phyloP scores from a whole-genome alignment of 257 asterid genomes.

The Penstemon eatonii region DNA sequence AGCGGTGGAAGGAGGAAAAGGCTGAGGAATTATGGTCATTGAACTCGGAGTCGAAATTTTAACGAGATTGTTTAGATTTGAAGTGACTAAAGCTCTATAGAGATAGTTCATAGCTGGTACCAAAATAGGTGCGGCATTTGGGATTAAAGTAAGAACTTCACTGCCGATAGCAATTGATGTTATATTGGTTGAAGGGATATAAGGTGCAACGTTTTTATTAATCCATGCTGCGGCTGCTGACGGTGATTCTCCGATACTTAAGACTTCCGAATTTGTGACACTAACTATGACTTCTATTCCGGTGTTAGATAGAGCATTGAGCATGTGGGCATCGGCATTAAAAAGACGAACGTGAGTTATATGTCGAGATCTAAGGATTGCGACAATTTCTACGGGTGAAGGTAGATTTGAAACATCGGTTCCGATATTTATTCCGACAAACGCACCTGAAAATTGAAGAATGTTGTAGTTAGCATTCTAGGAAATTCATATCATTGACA shows the following conservation, averaged over 20 bases:
- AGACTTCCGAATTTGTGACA: slow-evolving; percentile 72
- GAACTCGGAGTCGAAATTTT: slow-evolving; percentile 82
- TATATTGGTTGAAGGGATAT: slow-evolving; percentile 64
- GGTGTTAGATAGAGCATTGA: slow-evolving; percentile 67
- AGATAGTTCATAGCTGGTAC: slow-evolving; percentile 76
- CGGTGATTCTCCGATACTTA: slow-evolving; percentile 67
- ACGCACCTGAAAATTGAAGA: slow-evolving; percentile 60
- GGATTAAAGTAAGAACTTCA: slow-evolving; percentile 70
- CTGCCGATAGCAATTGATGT: slow-evolving; percentile 89
- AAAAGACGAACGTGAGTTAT: slow-evolving; percentile 78
- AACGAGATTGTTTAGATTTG: slow-evolving; percentile 56
- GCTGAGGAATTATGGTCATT: slow-evolving; percentile 60
- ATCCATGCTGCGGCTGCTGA: slow-evolving; percentile 83
- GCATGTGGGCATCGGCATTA: slow-evolving; percentile 71
- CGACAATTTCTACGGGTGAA: slow-evolving; percentile 62
- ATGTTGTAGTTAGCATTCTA: not conserved
- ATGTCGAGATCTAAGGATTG: slow-evolving; percentile 62
- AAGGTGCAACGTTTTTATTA: slow-evolving; percentile 61
- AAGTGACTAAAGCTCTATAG: slow-evolving; percentile 71
- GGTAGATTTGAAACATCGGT: slow-evolving; percentile 67
- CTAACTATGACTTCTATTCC: slow-evolving; percentile 80
- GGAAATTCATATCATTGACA: too few relatives aligned
- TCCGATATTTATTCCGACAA: slow-evolving; percentile 73
- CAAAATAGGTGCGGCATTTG: slow-evolving; percentile 63
- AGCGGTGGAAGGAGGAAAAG: slow-evolving; percentile 89